Evolutionary conservation across 495 filamentous ascomycete species (phyloP).

Genomic region (Aspergillus biplanus): DNA sequence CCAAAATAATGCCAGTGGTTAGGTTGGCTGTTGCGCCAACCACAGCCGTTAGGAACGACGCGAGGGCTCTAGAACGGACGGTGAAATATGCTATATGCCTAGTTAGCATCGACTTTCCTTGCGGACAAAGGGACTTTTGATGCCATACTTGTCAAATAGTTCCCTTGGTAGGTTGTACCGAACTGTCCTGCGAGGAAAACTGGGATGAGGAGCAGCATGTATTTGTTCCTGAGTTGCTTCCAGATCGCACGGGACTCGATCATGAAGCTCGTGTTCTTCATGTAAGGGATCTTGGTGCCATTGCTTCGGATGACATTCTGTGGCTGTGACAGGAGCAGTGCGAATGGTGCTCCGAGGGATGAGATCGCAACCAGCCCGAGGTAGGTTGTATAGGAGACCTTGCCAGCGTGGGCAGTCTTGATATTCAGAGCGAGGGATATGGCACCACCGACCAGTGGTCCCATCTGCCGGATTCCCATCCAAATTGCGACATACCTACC

Average conservation of each 20-base stretch:
- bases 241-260: conserved; percentile 53
- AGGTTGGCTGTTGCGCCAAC: conserved; percentile 7
- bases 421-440: conserved; percentile 60
- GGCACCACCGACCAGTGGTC: conserved; percentile 58
- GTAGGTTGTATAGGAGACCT: conserved; percentile 58
- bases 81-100: conserved; percentile 54
- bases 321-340: conserved; percentile 54
- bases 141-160: conserved; percentile 49
- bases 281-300: conserved; percentile 45
- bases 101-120: neutral
- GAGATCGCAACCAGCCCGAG: conserved; percentile 58
- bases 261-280: conserved; percentile 44
- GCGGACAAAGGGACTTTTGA: neutral
- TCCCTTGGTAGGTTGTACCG: conserved; percentile 59
- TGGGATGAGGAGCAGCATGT: conserved; percentile 57
- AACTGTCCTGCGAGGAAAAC: conserved; percentile 59
- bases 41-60: conserved; percentile 21
- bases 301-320: conserved; percentile 57
- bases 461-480: conserved; percentile 59
- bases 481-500: conserved; percentile 51
- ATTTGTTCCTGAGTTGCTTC: conserved; percentile 46
- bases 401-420: conserved; percentile 48
- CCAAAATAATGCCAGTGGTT: conserved; percentile 1
- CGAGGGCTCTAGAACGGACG: conserved; percentile 56
- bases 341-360: conserved; percentile 54